These are phyloP conservation scores for Erysiphe pulchra DNA, from an alignment of 2,329 filamentous ascomycete species.

Conservation along the genomic window DNA sequence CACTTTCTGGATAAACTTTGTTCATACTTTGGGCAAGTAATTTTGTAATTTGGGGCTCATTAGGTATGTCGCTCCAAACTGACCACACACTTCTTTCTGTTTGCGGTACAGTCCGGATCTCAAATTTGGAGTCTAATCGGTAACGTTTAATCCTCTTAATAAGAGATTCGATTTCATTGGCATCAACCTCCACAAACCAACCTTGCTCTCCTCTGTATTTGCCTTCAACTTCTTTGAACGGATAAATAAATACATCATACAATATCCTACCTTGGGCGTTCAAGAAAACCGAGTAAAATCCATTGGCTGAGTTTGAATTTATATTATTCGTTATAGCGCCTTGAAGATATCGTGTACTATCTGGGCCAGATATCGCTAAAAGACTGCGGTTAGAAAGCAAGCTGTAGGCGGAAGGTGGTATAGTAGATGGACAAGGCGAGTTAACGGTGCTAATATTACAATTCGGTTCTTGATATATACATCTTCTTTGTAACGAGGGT, in stretches of 20 bases:
- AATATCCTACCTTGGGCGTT: conserved; percentile 66
- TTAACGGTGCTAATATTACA: too few species aligned
- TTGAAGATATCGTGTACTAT: conserved; percentile 66
- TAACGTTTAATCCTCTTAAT: conserved; percentile 57
- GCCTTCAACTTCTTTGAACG: conserved; percentile 9
- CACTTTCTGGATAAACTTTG: neutral
- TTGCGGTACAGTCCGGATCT: conserved; percentile 35
- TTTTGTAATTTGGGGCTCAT: conserved; percentile 1
- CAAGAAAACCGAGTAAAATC: conserved; percentile 63
- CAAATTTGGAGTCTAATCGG: conserved; percentile 61
- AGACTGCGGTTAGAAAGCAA: conserved; percentile 49
- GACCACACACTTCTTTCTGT: conserved; percentile 47
- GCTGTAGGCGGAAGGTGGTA: conserved; percentile 21
- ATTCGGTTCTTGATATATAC: too few species aligned
- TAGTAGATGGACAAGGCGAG: neutral
- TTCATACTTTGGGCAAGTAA: conserved; percentile 1
- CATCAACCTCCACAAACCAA: conserved; percentile 69
- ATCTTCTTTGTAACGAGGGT: too few species aligned
- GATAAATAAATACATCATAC: conserved; percentile 79
- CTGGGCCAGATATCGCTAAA: conserved; percentile 52
- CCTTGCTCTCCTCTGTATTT: conserved; percentile 5
- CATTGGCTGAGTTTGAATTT: conserved; percentile 16
- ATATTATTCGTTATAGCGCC: conserved; percentile 58
- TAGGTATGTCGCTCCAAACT: conserved; percentile 26
- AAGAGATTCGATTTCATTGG: conserved; percentile 32